These are phyloP conservation scores for Planoprotostelium fungivorum DNA, from an alignment of 78 protist genomes.

Conservation along the genomic window DNA sequence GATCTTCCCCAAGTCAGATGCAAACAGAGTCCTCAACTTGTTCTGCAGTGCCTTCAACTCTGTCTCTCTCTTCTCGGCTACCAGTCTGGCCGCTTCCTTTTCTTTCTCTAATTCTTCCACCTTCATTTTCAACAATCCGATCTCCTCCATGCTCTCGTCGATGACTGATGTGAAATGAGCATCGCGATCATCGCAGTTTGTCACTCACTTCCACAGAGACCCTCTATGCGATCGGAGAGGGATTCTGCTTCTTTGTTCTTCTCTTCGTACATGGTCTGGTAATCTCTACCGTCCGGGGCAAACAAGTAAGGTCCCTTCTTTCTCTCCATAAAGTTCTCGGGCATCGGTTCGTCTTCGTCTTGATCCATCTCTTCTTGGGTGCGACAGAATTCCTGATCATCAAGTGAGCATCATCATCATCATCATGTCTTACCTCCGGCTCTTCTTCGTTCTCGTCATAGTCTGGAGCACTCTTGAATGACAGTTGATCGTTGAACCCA, in stretches of 20 bases:
- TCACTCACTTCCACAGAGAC: neutral
- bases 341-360: neutral
- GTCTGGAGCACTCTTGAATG: neutral
- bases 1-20: neutral
- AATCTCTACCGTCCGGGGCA: neutral
- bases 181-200: neutral
- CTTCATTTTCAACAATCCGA: neutral
- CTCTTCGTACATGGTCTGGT: neutral
- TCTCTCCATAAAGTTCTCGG: neutral
- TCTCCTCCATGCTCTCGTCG: neutral
- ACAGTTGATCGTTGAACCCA: neutral
- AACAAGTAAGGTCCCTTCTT: neutral
- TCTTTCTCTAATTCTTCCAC: neutral
- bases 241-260: neutral
- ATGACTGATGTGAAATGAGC: neutral
- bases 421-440: too few species aligned
- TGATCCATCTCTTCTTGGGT: neutral
- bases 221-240: neutral
- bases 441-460: neutral
- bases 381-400: neutral
- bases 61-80: neutral
- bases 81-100: neutral
- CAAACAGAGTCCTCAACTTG: neutral
- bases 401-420: neutral
- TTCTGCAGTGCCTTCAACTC: neutral